Percentiles rank a stretch among this genome's conserved stretches.
phyloP scores from a whole-genome alignment of 108 stramenopile genomes.

The Mayamaea pseudoterrestris region DNA sequence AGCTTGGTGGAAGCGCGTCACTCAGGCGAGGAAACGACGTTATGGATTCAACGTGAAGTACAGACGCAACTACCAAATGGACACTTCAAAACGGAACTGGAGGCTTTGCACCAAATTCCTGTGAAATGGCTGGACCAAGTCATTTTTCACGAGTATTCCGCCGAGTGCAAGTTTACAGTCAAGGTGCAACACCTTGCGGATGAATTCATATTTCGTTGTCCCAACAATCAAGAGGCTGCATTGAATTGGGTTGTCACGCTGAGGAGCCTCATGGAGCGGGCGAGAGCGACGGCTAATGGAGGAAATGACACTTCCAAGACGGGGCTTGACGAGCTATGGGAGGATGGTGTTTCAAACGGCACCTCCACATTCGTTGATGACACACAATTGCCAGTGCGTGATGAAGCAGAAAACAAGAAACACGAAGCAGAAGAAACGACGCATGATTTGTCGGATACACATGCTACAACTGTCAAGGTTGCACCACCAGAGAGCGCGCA shows the following conservation, averaged over 20 bases:
- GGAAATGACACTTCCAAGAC: slow-evolving; percentile 8
- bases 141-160: slow-evolving; percentile 45
- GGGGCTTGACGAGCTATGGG: too few relatives aligned
- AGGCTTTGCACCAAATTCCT: slow-evolving; percentile 79
- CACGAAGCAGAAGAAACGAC: too few relatives aligned
- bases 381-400: too few relatives aligned
- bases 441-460: too few relatives aligned
- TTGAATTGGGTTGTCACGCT: slow-evolving; percentile 70
- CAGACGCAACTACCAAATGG: slow-evolving; percentile 14
- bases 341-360: too few relatives aligned
- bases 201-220: slow-evolving; percentile 73
- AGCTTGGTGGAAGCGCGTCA: slow-evolving; percentile 58
- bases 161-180: slow-evolving; percentile 66
- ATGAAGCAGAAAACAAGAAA: too few relatives aligned
- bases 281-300: too few relatives aligned
- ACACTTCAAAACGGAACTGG: slow-evolving; percentile 49
- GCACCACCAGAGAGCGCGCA: neutral
- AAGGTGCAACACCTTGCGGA: slow-evolving; percentile 66
- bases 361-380: too few relatives aligned
- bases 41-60: slow-evolving; percentile 85
- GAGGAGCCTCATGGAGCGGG: slow-evolving; percentile 30
- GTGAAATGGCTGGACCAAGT: slow-evolving; percentile 67
- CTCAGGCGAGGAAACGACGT: slow-evolving; percentile 72
- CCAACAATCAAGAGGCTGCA: slow-evolving; percentile 35
- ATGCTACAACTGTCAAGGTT: too few relatives aligned